These are phyloP conservation scores for Tricholoma sp. DNA, from an alignment of 768 basidiomycete species.

Conservation along the genomic window DNA sequence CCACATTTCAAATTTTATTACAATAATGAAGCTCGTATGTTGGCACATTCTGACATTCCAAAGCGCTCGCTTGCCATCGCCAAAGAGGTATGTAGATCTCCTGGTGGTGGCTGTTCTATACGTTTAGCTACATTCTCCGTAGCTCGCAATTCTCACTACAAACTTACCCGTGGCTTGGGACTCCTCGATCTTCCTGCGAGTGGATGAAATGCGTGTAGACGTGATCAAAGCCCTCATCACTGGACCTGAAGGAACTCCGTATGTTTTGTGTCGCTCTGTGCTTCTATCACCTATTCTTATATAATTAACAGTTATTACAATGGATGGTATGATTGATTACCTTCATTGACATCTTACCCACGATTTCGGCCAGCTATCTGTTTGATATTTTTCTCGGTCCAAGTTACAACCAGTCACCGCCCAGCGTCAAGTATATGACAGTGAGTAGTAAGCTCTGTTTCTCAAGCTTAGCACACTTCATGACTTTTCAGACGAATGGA, in stretches of 20 bases:
- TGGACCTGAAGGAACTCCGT: conserved; percentile 94
- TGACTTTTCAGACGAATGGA: conserved; percentile 65
- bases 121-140: background rate
- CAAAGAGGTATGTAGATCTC: conserved; percentile 61
- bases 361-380: conserved; percentile 26
- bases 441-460: conserved; percentile 29
- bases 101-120: background rate
- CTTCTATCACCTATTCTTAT: conserved; percentile 2
- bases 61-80: conserved; percentile 92
- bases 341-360: background rate
- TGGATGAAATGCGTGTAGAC: conserved; percentile 89
- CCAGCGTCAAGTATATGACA: conserved; percentile 60
- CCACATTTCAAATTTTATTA: conserved; percentile 82
- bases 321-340: conserved; percentile 61
- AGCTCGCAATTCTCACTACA: conserved; percentile 91
- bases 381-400: conserved; percentile 94
- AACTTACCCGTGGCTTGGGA: conserved; percentile 95
- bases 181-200: conserved; percentile 88
- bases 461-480: background rate
- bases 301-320: conserved; percentile 65
- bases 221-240: conserved; percentile 90
- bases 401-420: conserved; percentile 85
- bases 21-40: conserved; percentile 79
- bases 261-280: conserved; percentile 24
- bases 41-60: conserved; percentile 81